Evolutionary conservation across 1,284 basidiomycete species (phyloP), one percentile per base, ranked within the genome.

Genomic region (Trametes versicolor): DNA sequence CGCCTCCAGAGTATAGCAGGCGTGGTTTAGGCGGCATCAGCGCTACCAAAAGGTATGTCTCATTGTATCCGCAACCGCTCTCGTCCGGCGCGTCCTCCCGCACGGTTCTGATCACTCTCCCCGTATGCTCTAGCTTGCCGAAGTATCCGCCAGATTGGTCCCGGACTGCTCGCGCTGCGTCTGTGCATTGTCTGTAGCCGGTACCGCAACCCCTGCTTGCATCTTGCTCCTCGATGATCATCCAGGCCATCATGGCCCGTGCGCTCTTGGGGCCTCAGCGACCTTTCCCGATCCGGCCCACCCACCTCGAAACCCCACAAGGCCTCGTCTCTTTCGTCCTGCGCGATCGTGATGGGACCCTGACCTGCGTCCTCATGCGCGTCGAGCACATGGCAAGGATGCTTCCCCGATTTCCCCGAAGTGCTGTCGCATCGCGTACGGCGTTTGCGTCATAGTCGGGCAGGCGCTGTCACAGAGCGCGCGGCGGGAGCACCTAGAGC

Each of bases 211-310:
- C 60, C 53, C 64, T 62, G 58, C 54, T 36, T 47, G n/a, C 27
- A 37, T 27, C n/a, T 41, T 52, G 36, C 50, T 43, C 36, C 62
- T 65, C 67, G 67, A 63, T 34, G 64, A 69, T 69, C 63, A 10
- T 34, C 52, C 47, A 49, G 47, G 6, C 47, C 47, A 29, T 49
- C 57, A 23, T 43, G 49, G 51, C 48, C 60, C 58, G 49, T 34
- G 36, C 51, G 52, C 47, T 39, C 51, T 39, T 6, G 48, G 27
- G 59, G 34, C 34, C 32, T 23, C 27, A 43, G 45, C 45, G 39
- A 58, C 64, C 41, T 52, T 60, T 27, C 67, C 67, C 58, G 56
- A 69, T 69, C 67, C 32, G 64, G 50, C 45, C 49, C 48, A 69
- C 66, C 64, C 39, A 45, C 62, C 43, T 64, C 60, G 60, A 66